phyloP scores from a whole-genome alignment of 768 basidiomycete species.

The Mycena latifolia region DNA sequence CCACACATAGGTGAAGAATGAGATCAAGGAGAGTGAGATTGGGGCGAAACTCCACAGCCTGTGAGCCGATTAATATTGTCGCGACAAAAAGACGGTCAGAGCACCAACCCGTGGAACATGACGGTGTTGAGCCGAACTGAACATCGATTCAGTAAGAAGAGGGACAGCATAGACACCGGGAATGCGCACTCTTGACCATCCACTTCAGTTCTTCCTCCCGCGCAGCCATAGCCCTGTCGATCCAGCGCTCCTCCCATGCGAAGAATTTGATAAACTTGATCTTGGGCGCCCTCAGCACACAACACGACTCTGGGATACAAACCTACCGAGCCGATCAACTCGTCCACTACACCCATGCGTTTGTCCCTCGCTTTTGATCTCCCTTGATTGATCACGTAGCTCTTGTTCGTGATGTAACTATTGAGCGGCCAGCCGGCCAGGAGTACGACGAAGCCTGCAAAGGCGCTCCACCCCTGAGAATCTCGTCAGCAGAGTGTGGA shows the following conservation, averaged over 20 bases:
- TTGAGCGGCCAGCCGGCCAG: conserved; percentile 80
- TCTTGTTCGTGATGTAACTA: conserved; percentile 70
- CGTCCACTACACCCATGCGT: conserved; percentile 83
- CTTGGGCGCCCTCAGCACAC: no score
- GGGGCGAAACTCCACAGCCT: conserved; percentile 77
- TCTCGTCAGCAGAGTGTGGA: conserved; percentile 59
- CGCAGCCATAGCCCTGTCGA: conserved; percentile 25
- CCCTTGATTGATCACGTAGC: conserved; percentile 74
- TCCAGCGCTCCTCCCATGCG: conserved; percentile 35
- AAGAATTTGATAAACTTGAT: conserved; percentile 59
- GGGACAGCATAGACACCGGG: no score
- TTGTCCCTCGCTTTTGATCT: conserved; percentile 76
- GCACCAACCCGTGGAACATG: conserved; percentile 61
- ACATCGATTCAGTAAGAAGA: conserved; percentile 8
- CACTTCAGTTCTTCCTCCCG: conserved; percentile 28
- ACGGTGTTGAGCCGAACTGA: conserved; percentile 82
- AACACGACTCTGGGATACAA: no score
- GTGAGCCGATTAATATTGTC: no score
- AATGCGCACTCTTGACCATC: conserved; percentile 69
- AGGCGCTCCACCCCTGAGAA: conserved; percentile 80
- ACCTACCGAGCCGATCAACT: conserved; percentile 83
- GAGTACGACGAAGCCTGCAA: conserved; percentile 79
- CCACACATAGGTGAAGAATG: conserved; percentile 82
- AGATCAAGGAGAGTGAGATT: conserved; percentile 84
- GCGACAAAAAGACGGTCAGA: background rate